Conservation (phyloP, 148 eudicot genomes). For the Arctostaphylos glauca region DNA sequence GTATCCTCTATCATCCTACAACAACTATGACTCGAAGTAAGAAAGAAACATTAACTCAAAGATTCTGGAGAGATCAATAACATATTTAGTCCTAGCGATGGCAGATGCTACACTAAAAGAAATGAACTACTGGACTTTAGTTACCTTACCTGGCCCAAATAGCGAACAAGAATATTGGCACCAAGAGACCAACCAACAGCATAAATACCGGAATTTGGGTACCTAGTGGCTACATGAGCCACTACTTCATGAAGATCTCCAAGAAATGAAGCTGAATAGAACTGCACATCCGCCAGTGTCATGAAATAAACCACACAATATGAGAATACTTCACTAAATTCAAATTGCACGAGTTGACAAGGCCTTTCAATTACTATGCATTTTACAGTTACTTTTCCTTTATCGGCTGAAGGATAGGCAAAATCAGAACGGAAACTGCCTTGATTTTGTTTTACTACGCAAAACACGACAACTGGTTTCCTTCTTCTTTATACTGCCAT, state of each 20-base stretch:
- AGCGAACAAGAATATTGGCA: conserved; percentile 86
- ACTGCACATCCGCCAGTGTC: conserved; percentile 46
- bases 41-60: conserved; percentile 12
- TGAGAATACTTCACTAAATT: background rate
- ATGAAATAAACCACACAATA: background rate
- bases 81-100: background rate
- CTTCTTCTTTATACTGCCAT: background rate
- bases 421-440: background rate
- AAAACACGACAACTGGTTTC: background rate
- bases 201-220: conserved; percentile 73
- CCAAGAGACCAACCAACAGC: conserved; percentile 93
- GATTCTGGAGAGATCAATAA: background rate
- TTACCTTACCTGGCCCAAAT: conserved; percentile 70
- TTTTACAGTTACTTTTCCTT: background rate
- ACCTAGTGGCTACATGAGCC: conserved; percentile 57
- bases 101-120: background rate
- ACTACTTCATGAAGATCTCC: conserved; percentile 86
- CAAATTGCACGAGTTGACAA: background rate
- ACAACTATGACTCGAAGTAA: background rate
- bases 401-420: background rate
- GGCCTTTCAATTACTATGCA: background rate
- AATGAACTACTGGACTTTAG: background rate
- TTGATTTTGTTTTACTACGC: conserved; percentile 4
- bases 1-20: background rate
- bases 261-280: conserved; percentile 86